Evolutionary conservation across 2,329 filamentous ascomycete species (phyloP).

Genomic region (Colletotrichum lentis): DNA sequence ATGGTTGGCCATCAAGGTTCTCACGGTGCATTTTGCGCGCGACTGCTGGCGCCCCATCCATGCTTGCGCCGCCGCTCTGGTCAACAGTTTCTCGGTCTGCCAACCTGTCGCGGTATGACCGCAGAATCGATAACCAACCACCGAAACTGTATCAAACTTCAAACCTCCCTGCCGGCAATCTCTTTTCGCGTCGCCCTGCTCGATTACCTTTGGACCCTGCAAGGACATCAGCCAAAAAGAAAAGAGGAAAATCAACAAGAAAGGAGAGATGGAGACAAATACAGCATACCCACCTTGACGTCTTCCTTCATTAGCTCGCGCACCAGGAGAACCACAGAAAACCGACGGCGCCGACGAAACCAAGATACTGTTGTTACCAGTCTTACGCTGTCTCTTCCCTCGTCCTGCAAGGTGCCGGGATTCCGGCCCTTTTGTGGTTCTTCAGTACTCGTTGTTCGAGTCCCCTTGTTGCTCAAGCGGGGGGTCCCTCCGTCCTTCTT

Average conservation of each 20-base stretch:
- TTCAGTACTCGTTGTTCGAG: constrained; percentile 23
- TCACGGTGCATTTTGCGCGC: constrained; percentile 25
- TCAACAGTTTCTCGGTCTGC: constrained; percentile 18
- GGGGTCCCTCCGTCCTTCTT: constrained; percentile 30
- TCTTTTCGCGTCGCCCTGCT: background rate
- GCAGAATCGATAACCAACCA: background rate
- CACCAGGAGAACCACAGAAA: constrained; percentile 12
- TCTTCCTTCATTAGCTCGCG: constrained; percentile 2
- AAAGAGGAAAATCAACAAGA: too few species aligned
- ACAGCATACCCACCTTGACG: constrained; percentile 8
- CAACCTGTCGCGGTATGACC: background rate
- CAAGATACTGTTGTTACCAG: constrained; percentile 5
- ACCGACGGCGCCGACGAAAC: constrained; percentile 10
- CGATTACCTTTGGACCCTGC: background rate
- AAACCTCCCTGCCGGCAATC: background rate
- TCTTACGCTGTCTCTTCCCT: background rate
- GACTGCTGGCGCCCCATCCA: background rate
- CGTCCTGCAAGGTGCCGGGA: constrained; percentile 29
- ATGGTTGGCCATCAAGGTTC: constrained; percentile 35
- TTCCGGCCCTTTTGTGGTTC: constrained; percentile 27
- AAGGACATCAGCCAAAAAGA: background rate
- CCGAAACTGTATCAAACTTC: constrained; percentile 15
- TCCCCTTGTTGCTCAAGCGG: constrained; percentile 23
- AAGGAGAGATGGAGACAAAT: background rate
- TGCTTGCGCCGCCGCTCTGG: constrained; percentile 20